A percentile compares a stretch with the other conserved stretches of the same genome.
phyloP scores from a whole-genome alignment of 2,329 filamentous ascomycete genomes.

The Aspergillus awamori region DNA sequence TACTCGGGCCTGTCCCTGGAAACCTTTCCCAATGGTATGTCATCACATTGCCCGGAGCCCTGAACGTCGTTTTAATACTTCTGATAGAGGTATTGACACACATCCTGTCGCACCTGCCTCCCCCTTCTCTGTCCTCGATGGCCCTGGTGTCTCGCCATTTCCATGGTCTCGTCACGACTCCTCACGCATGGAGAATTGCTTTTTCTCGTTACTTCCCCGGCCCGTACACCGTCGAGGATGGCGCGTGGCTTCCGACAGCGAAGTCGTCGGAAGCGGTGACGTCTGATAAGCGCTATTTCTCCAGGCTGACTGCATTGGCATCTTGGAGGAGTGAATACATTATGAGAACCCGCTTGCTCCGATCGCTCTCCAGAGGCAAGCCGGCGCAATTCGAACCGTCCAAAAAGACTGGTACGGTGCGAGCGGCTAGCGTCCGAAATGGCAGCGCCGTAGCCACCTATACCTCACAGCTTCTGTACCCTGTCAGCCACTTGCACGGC shows the following conservation, averaged over 20 bases:
- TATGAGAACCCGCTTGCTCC: conserved; percentile 77
- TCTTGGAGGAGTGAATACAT: conserved; percentile 98
- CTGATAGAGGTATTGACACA: conserved; percentile 83
- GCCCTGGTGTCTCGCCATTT: conserved; percentile 87
- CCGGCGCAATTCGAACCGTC: conserved; percentile 60
- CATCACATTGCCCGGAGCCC: conserved; percentile 8
- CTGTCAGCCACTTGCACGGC: conserved; percentile 78
- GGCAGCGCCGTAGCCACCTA: conserved; percentile 79
- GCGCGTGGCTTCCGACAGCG: conserved; percentile 47
- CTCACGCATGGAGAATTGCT: conserved; percentile 90
- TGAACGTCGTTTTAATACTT: conserved; percentile 18
- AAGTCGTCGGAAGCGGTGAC: conserved; percentile 60
- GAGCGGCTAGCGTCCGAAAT: conserved; percentile 62
- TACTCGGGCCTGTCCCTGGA: conserved; percentile 54
- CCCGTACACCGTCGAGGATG: conserved; percentile 58
- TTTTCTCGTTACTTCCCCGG: conserved; percentile 90
- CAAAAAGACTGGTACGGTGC: conserved; percentile 56
- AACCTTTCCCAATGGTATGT: conserved; percentile 77
- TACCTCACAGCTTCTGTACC: conserved; percentile 77
- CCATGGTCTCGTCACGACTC: conserved; percentile 81
- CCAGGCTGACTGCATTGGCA: conserved; percentile 77
- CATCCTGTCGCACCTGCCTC: conserved; percentile 84
- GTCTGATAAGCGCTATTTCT: conserved; percentile 77
- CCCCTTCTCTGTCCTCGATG: conserved; percentile 78
- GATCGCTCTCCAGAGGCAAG: conserved; percentile 80